Conservation (phyloP, 371 early-diverging fungal species). For the Rhizomucor pusillus region DNA sequence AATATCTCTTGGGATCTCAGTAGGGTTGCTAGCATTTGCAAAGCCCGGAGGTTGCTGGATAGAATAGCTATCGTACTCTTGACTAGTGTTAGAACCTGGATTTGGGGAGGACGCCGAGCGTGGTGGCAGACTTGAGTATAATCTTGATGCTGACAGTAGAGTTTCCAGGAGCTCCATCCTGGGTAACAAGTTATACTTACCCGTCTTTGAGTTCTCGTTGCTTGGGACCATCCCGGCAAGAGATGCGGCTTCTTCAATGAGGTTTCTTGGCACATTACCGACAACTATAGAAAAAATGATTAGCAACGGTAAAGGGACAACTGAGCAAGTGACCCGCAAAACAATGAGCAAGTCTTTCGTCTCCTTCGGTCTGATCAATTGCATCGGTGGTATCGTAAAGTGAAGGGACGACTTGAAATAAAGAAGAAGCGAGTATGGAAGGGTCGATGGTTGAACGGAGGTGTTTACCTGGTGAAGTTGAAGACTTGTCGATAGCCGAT, state of each 20-base stretch:
- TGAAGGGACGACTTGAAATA: background rate
- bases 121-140: too few relatives aligned
- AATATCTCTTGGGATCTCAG: slow-evolving; percentile 5
- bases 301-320: background rate
- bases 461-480: too few relatives aligned
- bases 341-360: slow-evolving; percentile 1
- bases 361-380: too few relatives aligned
- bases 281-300: background rate
- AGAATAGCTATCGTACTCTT: too few relatives aligned
- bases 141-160: too few relatives aligned
- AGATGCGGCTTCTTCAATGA: slow-evolving; percentile 16
- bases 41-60: too few relatives aligned
- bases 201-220: background rate
- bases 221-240: slow-evolving; percentile 8
- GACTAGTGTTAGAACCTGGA: too few relatives aligned
- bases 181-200: background rate
- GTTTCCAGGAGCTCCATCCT: too few relatives aligned
- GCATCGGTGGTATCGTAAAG: too few relatives aligned
- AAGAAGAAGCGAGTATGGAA: background rate
- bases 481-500: too few relatives aligned
- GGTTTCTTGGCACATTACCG: background rate
- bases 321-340: background rate
- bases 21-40: background rate
- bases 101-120: too few relatives aligned
- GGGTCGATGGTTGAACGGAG: background rate